These are phyloP conservation scores for Microsporum audouinii DNA, from an alignment of 2,329 filamentous ascomycete species.

Conservation along the genomic window DNA sequence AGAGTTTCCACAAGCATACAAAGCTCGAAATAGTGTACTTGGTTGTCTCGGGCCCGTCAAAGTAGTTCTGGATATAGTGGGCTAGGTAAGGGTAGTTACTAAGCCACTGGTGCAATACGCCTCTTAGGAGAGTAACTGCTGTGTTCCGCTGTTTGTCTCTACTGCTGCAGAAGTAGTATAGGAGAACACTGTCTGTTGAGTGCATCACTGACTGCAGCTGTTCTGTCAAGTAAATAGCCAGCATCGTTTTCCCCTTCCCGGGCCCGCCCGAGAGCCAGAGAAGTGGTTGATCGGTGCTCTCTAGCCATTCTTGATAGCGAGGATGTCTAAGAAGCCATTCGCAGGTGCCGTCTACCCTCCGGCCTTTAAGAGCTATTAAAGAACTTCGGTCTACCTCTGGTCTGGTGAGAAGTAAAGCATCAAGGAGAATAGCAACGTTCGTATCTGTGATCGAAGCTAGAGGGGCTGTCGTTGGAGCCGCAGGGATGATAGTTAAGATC, in stretches of 20 bases:
- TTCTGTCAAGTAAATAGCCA: background rate
- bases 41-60: background rate
- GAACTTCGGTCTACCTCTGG: background rate
- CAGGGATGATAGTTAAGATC: background rate
- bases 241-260: background rate
- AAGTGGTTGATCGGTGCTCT: background rate
- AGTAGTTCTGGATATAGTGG: background rate
- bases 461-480: background rate
- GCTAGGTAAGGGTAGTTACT: background rate
- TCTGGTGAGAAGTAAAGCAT: background rate
- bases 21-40: background rate
- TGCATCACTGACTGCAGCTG: background rate
- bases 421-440: background rate
- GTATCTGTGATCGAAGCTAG: background rate
- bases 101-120: background rate
- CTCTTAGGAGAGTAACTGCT: background rate
- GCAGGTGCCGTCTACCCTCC: background rate
- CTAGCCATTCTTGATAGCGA: background rate
- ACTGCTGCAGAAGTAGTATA: background rate
- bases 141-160: background rate
- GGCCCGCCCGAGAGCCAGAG: background rate
- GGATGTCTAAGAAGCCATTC: background rate
- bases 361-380: background rate
- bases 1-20: background rate
- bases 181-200: background rate